A percentile compares a stretch with the other conserved stretches of the same genome.
These are phyloP conservation scores for Endothia cerciana DNA, from an alignment of 2,329 filamentous ascomycete genomes.

Conservation along the genomic window DNA sequence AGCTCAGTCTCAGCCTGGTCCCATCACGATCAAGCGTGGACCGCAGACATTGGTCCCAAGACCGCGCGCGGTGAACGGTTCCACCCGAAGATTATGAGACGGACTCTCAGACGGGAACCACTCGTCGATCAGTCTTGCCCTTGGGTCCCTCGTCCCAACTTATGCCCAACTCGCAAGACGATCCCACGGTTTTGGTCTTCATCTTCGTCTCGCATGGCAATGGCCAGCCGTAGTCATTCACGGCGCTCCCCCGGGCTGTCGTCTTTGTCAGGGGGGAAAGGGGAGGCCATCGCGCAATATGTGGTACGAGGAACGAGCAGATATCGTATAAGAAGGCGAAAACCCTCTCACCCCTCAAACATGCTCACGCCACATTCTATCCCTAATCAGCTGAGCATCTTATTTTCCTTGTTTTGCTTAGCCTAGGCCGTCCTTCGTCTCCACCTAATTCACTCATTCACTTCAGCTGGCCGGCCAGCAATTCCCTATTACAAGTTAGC, in stretches of 20 bases:
- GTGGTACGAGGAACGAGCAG: not conserved
- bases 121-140: not conserved
- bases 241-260: not conserved
- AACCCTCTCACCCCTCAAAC: constrained; percentile 23
- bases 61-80: not conserved
- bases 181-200: not conserved
- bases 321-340: constrained; percentile 22
- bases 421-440: constrained; percentile 11
- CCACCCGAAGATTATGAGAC: not conserved
- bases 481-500: constrained; percentile 18
- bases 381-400: constrained; percentile 22
- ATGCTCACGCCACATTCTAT: constrained; percentile 26
- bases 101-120: constrained; percentile 2
- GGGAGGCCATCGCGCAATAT: not conserved
- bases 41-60: too few relatives aligned
- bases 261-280: not conserved
- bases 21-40: not conserved
- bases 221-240: not conserved
- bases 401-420: not conserved
- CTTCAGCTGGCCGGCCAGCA: constrained; percentile 25
- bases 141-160: not conserved
- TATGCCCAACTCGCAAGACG: not conserved
- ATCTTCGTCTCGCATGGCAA: not conserved
- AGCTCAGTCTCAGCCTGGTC: not conserved
- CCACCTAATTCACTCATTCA: constrained; percentile 17